Percentiles rank a stretch among this genome's conserved stretches.
phyloP scores from a whole-genome alignment of 306 rosid genomes.

The Malus domestica region DNA sequence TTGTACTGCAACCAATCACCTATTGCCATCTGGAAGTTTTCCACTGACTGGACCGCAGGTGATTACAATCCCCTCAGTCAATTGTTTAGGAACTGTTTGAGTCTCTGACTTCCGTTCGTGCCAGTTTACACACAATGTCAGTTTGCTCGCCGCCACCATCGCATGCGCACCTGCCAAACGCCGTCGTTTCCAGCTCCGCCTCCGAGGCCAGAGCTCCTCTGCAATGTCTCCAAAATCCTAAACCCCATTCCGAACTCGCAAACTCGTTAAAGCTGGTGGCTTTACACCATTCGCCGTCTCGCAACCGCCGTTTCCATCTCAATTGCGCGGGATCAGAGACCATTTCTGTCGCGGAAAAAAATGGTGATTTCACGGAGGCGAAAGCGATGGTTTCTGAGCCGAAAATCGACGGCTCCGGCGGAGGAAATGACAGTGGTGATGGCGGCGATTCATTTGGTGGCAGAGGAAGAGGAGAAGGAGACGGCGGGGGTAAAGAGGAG shows the following conservation, averaged over 20 bases:
- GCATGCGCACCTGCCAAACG: conserved; percentile 12
- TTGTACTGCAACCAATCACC: not conserved
- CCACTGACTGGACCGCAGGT: not conserved
- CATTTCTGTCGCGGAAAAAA: not conserved
- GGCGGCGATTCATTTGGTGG: conserved; percentile 16
- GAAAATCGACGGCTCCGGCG: conserved; percentile 10
- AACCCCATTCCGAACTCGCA: not conserved
- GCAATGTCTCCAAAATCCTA: not conserved
- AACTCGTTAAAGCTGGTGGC: conserved; percentile 2
- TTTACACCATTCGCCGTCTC: conserved; percentile 5
- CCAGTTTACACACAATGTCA: conserved; percentile 32
- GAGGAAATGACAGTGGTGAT: conserved; percentile 2
- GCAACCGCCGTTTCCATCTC: conserved; percentile 16
- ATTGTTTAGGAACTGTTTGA: not conserved
- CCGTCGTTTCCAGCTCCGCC: conserved; percentile 8
- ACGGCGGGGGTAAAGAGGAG: conserved; percentile 14
- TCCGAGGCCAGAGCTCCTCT: conserved; percentile 1
- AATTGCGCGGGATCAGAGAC: conserved; percentile 32
- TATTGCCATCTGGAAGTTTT: not conserved
- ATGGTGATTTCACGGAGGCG: not conserved
- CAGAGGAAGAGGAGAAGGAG: conserved; percentile 20
- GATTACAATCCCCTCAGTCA: not conserved
- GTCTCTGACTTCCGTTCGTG: not conserved
- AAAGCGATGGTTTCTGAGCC: conserved; percentile 17
- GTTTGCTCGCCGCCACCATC: conserved; percentile 24